Percentiles rank a stretch among this genome's conserved stretches.
Evolutionary conservation across 257 asterid species (phyloP).

Genomic region (Przewalskia tangutica): DNA sequence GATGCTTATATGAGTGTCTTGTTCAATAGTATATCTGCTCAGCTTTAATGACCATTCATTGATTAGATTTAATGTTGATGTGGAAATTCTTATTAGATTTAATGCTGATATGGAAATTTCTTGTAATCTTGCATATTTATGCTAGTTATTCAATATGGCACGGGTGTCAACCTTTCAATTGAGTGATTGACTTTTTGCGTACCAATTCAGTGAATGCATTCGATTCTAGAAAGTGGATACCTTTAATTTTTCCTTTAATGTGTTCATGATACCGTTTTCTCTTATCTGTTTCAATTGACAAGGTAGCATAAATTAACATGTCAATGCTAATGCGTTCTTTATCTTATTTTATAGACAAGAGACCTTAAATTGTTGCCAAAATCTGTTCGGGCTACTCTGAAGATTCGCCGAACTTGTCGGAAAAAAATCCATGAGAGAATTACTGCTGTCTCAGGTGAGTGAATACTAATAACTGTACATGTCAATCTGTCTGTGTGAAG

Average conservation of each 20-base stretch:
- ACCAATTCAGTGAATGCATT: background rate
- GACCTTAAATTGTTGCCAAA: conserved; percentile 71
- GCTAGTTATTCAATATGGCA: background rate
- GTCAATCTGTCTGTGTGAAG: background rate
- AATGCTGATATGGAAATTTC: background rate
- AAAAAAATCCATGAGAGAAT: conserved; percentile 85
- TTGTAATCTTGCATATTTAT: background rate
- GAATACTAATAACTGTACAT: background rate
- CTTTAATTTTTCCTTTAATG: background rate
- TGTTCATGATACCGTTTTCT: background rate
- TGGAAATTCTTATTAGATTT: background rate
- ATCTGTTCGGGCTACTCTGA: conserved; percentile 34
- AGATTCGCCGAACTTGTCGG: conserved; percentile 59
- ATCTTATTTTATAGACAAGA: conserved; percentile 45
- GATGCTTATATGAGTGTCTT: background rate
- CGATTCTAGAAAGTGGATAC: background rate
- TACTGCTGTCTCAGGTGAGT: conserved; percentile 52
- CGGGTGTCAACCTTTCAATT: background rate
- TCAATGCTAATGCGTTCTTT: background rate
- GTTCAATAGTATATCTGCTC: background rate
- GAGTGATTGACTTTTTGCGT: background rate
- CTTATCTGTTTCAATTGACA: background rate
- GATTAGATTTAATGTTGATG: background rate
- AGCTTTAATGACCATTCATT: background rate
- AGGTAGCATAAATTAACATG: background rate